phyloP scores from a whole-genome alignment of 352 stramenopile species.

The Discostella stelligera region DNA sequence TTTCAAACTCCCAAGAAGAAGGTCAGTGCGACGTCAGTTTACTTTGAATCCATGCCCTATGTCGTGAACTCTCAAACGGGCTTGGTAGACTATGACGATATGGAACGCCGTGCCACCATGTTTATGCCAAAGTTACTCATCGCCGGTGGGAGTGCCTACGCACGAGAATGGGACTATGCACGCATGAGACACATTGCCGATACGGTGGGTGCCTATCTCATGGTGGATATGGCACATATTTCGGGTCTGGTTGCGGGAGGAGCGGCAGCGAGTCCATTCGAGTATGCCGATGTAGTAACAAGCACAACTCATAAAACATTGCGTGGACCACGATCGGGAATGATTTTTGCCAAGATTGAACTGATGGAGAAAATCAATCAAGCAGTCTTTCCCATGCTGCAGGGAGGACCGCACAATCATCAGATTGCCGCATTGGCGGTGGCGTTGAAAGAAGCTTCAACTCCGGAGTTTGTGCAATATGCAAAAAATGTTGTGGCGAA shows the following conservation, averaged over 20 bases:
- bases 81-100: slow-evolving; percentile 96
- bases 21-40: slow-evolving; percentile 97
- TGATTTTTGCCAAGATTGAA: slow-evolving; percentile 99
- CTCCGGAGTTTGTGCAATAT: slow-evolving; percentile 75
- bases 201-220: slow-evolving; percentile 93
- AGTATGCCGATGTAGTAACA: slow-evolving; percentile 98
- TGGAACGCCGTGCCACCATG: slow-evolving; percentile 90
- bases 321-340: slow-evolving; percentile 93
- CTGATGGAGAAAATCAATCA: slow-evolving; percentile 92
- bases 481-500: slow-evolving; percentile 92
- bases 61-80: slow-evolving; percentile 85
- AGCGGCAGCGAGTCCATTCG: slow-evolving; percentile 93
- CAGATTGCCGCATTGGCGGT: slow-evolving; percentile 97
- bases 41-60: slow-evolving; percentile 99
- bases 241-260: slow-evolving; percentile 94
- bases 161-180: slow-evolving; percentile 96
- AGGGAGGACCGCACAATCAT: slow-evolving; percentile 96
- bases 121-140: slow-evolving; percentile 98
- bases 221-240: slow-evolving; percentile 99
- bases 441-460: slow-evolving; percentile 95
- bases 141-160: slow-evolving; percentile 96
- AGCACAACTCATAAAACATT: slow-evolving; percentile 99
- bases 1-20: slow-evolving; percentile 90
- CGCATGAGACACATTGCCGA: slow-evolving; percentile 96
- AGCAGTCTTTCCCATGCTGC: slow-evolving; percentile 96